phyloP scores from a whole-genome alignment of 179 eudicot species.

The Corrigiola litoralis region DNA sequence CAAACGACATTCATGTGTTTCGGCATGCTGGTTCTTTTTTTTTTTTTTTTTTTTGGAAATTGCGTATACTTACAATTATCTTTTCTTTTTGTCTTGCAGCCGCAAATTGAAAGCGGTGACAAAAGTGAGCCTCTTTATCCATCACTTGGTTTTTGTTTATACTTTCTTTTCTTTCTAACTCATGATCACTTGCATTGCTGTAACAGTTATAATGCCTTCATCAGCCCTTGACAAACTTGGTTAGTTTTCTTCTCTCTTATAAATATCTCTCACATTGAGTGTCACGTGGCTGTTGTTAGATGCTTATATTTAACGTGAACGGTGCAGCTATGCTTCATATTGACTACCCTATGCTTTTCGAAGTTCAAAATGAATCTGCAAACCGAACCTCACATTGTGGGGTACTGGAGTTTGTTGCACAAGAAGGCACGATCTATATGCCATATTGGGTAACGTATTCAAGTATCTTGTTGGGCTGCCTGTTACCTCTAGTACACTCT shows the following conservation, averaged over 20 bases:
- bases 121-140: conserved; percentile 52
- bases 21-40: no score
- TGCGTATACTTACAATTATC: conserved; percentile 1
- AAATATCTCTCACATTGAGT: not conserved
- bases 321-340: conserved; percentile 75
- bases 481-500: not conserved
- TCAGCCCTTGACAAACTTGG: conserved; percentile 97
- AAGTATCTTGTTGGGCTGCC: conserved; percentile 1
- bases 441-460: conserved; percentile 80
- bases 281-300: not conserved
- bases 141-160: not conserved
- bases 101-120: conserved; percentile 86
- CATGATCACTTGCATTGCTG: conserved; percentile 8
- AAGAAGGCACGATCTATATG: conserved; percentile 96
- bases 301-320: conserved; percentile 13
- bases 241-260: conserved; percentile 44
- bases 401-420: conserved; percentile 89
- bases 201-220: conserved; percentile 95
- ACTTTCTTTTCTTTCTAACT: conserved; percentile 9
- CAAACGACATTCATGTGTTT: no score
- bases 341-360: conserved; percentile 89
- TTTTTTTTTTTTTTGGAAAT: not conserved
- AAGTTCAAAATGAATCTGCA: conserved; percentile 62
- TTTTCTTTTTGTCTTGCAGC: conserved; percentile 46
- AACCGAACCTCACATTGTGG: conserved; percentile 85